A percentile compares a stretch with the other conserved stretches of the same genome.
phyloP scores from a whole-genome alignment of 2,329 filamentous ascomycete genomes.

The Simplicillium aogashimaense region DNA sequence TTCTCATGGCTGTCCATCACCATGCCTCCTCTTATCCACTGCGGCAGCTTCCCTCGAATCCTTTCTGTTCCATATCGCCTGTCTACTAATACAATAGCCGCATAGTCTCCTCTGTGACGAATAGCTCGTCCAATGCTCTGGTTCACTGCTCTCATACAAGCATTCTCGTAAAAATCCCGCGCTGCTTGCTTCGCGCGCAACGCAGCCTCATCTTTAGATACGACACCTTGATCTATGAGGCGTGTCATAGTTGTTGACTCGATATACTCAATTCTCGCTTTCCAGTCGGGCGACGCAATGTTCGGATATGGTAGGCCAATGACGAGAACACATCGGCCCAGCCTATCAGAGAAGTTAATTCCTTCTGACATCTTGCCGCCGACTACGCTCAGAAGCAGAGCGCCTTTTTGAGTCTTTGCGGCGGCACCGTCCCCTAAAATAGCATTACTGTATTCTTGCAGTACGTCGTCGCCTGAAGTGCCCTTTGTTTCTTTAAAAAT shows the following conservation, averaged over 20 bases:
- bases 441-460: constrained; percentile 62
- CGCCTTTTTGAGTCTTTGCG: constrained; percentile 39
- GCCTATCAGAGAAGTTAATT: constrained; percentile 90
- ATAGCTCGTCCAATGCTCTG: constrained; percentile 93
- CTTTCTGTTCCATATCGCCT: constrained; percentile 63
- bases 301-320: constrained; percentile 92
- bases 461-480: constrained; percentile 54
- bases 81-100: constrained; percentile 80
- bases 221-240: constrained; percentile 14
- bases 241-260: constrained; percentile 45
- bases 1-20: constrained; percentile 35
- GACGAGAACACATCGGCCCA: constrained; percentile 85
- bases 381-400: constrained; percentile 79
- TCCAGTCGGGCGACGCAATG: constrained; percentile 81
- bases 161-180: constrained; percentile 82
- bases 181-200: constrained; percentile 44
- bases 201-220: constrained; percentile 15
- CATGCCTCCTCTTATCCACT: constrained; percentile 75
- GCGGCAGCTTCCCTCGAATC: constrained; percentile 72
- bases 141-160: constrained; percentile 94
- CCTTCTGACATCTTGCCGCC: constrained; percentile 94
- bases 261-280: constrained; percentile 80
- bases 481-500: constrained; percentile 51
- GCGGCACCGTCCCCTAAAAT: constrained; percentile 41
- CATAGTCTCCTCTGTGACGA: constrained; percentile 79